Evolutionary conservation across 192 early-diverging fungal species (phyloP), one percentile per base, ranked within the genome.

Genomic region (Coemansia sp.): DNA sequence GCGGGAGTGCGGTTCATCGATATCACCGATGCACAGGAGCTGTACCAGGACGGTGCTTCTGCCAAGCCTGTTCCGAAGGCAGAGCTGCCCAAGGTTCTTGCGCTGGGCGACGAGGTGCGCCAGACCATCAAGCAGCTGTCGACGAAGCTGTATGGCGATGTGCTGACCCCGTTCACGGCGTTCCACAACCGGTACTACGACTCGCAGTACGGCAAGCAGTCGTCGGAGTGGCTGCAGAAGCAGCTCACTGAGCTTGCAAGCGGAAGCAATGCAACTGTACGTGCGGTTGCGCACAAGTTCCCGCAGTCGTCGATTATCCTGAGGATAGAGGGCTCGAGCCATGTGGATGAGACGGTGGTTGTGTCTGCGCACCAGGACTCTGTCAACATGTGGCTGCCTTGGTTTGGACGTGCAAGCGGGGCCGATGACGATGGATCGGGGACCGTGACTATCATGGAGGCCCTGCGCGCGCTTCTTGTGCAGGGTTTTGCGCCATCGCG

Each of bases 161-260:
- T 87, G 40, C 70, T 98, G 64, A 84, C 74, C 38, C 80, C 75
- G 13, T 92, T 98, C 62, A 93, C 93, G 4, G 77, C 68, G 22
- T 96, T 98, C 85, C 76, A 85, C 40, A 98, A 87, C 60, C 87
- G 96, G 15, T 97, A 97, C 79, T 98, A 92, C 82, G 90, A 91
- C 61, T 86, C 87, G 41, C 59, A 85, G 47, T 82, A 81, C 42
- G 90, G 89, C 3, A 79, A 70, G 28, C 59, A 87, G 57, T 91
- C 90, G 19, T 86, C 85, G 25, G 58, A 84, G 54, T 93, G 89
- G 89, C 84, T 93, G 54, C 77, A 83, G 61, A 59, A 72, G 13
- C 83, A 89, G 55, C 71, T 92, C 11, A 52, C 74, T 40, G 59
- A 64, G 15, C 59, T 88, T 14, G 82, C 4, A 36, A 11, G 64